Base-by-base conservation (phyloP, 2,329 filamentous ascomycete species). In the Fusarium scirpi region DNA sequence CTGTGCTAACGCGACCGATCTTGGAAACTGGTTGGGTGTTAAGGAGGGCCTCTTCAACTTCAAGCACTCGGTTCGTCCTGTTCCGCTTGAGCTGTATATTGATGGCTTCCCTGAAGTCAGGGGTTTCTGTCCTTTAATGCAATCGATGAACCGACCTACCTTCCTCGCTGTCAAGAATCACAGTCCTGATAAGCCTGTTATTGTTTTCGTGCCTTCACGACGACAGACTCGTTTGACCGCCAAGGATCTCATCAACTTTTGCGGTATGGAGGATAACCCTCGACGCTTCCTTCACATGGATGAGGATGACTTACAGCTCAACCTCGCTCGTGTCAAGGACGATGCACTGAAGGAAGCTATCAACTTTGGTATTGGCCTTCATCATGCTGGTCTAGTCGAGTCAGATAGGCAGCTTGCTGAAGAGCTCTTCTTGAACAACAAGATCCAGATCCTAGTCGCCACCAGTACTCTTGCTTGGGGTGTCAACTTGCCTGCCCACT, bases 391-490 rank as follows among this genome's bases (percentile, higher is more conserved):
- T 85, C 87, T 99, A 9, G 94, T 98, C 9, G 96, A 99, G 80
- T 94, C 93, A 8, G 96, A 99, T 80, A 90, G 97, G 22, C 93
- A 95, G 72, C 84, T 99, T 1, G 89, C 96, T 0, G 96, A 99
- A 79, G 95, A 99, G 80, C 86, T 99, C 3, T 99, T 99, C 79
- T 87, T 97, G 29, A 94, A 97, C 80, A 98, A 98, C 85, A 98
- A 98, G 82, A 97, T 99, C 57, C 96, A 99, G 78, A 95, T 99
- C 62, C 87, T 99, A 1, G 91, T 99, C 6, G 96, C 96, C 5
- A 99, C 96, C 1, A 97, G 94, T 78, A 99, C 97, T 0, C 87
- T 99, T 27, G 96, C 96, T 1, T 99, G 96, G 96, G 97, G 96
- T 82, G 95, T 99, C 75, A 99, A 99, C 78, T 84, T 99, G 75